A percentile compares a stretch with the other conserved stretches of the same genome.
phyloP scores from a whole-genome alignment of 345 rosid genomes.

The Boechera divaricarpa region DNA sequence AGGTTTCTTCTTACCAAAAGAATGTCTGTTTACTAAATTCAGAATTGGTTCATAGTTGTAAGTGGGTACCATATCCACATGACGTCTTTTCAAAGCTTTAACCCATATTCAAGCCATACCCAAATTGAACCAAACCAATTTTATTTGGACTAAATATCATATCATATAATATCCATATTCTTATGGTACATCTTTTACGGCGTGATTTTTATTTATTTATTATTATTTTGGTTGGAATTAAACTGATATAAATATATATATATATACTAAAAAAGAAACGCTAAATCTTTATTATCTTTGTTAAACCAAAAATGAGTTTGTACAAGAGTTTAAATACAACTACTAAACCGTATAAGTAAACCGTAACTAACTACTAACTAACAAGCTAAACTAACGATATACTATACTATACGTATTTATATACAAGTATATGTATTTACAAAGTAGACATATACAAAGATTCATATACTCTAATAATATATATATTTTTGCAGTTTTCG shows the following conservation, averaged over 20 bases:
- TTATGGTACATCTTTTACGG: constrained; percentile 28
- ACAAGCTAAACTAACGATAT: no score
- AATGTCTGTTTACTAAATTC: constrained; percentile 16
- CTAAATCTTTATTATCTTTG: no score
- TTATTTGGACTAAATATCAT: constrained; percentile 9
- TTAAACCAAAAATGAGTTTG: no score
- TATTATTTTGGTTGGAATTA: not conserved
- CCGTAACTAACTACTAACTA: no score
- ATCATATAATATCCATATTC: constrained; percentile 8
- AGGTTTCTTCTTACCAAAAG: constrained; percentile 8
- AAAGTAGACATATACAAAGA: no score
- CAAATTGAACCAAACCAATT: constrained; percentile 25
- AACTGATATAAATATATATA: no score
- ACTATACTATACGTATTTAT: no score
- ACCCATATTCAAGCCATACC: constrained; percentile 27
- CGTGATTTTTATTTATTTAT: not conserved
- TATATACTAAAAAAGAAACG: no score
- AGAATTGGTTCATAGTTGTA: constrained; percentile 25
- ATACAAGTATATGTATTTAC: no score
- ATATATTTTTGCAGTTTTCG: constrained; percentile 58
- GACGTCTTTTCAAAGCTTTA: constrained; percentile 34
- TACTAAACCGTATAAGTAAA: no score
- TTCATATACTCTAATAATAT: no score
- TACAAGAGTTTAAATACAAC: no score
- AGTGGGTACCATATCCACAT: constrained; percentile 28